A percentile compares a stretch with the other conserved stretches of the same genome.
phyloP scores from a whole-genome alignment of 345 rosid genomes.

The Lepidium aucheri region DNA sequence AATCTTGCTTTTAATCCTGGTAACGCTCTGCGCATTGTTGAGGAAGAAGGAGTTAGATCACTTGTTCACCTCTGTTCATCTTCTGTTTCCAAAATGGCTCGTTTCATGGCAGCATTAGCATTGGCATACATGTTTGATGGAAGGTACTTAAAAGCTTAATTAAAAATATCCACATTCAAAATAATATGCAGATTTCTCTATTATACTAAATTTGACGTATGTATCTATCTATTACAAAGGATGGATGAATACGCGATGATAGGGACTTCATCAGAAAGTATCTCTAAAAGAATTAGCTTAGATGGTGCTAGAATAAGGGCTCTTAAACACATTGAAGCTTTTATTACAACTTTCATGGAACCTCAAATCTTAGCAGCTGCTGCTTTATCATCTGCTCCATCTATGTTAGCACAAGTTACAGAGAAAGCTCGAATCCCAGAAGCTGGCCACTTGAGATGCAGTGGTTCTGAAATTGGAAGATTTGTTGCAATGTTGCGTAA shows the following conservation, averaged over 20 bases:
- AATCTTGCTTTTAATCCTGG: conserved; percentile 68
- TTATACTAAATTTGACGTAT: neutral
- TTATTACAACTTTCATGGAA: conserved; percentile 44
- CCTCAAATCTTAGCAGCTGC: conserved; percentile 55
- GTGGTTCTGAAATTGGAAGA: conserved; percentile 75
- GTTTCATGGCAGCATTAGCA: conserved; percentile 81
- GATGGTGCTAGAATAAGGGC: conserved; percentile 62
- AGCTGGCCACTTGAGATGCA: conserved; percentile 85
- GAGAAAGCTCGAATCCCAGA: conserved; percentile 82
- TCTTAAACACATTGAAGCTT: conserved; percentile 49
- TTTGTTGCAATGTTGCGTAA: conserved; percentile 64
- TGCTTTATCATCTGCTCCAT: conserved; percentile 59
- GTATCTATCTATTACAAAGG: conserved; percentile 30
- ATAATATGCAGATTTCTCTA: neutral
- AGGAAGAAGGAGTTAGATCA: conserved; percentile 65
- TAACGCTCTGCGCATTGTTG: conserved; percentile 65
- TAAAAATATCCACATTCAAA: neutral
- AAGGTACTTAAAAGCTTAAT: conserved; percentile 34
- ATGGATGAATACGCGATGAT: conserved; percentile 57
- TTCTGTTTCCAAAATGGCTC: conserved; percentile 65
- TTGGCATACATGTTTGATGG: conserved; percentile 80
- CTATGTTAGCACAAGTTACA: conserved; percentile 57
- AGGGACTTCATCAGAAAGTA: conserved; percentile 51
- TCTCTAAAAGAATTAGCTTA: conserved; percentile 49
- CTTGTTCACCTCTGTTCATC: conserved; percentile 51